Conservation (phyloP, 2,329 filamentous ascomycete species). For the Arthrobotrys pseudoclavata region DNA sequence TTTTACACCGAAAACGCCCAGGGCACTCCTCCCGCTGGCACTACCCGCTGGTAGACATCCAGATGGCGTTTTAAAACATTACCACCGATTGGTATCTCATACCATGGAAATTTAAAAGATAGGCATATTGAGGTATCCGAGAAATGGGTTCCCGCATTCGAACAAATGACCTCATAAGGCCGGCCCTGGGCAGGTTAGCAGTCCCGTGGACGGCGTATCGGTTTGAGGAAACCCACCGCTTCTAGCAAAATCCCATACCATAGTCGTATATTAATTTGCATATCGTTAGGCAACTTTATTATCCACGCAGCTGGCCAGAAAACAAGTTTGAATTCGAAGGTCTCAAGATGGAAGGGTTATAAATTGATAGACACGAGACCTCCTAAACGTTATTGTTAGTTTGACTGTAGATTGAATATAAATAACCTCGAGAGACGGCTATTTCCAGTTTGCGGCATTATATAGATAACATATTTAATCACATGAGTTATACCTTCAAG, state of each 20-base stretch:
- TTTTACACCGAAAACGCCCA: neutral
- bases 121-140: neutral
- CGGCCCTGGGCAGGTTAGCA: neutral
- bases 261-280: neutral
- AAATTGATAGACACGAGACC: neutral
- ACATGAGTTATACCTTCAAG: no score
- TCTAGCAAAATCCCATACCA: neutral
- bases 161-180: neutral
- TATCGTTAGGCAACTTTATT: neutral
- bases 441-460: no score
- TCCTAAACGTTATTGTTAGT: neutral
- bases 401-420: neutral
- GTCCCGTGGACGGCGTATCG: neutral
- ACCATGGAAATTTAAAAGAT: neutral
- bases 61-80: neutral
- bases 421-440: neutral
- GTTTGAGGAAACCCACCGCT: neutral
- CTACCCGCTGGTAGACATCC: neutral
- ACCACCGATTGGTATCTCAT: neutral
- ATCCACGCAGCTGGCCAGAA: no score
- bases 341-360: neutral
- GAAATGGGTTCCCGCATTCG: neutral
- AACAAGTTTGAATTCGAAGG: neutral
- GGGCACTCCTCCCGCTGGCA: neutral
- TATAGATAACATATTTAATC: no score